Base-by-base conservation (phyloP, 768 basidiomycete species). In the Botryobasidium botryosum region DNA sequence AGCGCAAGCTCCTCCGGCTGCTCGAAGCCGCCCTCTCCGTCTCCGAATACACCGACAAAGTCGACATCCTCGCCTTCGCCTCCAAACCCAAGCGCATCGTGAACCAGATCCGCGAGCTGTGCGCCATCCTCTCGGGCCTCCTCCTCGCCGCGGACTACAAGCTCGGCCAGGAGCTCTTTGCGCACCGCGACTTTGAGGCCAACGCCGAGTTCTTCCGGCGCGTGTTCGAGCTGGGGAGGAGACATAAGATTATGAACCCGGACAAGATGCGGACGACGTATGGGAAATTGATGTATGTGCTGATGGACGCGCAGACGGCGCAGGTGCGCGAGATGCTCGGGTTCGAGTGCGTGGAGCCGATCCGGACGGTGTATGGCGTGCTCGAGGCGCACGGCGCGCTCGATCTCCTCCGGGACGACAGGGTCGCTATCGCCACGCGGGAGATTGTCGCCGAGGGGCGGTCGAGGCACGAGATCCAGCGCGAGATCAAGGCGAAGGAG, bases 221-320 rank as follows among this genome's bases (percentile, higher is more conserved):
- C 12, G 68, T 86, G 21, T 87, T 87, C 51, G 84, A 87, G 61
- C 69, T 87, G 20, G 83, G 85, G 20, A 35, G 49, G 21, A 41
- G 49, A 33, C 47, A 50, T 32, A 50, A 50, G 59, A 87, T 88
- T 55, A 85, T 82, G 81, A 88, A 87, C 53, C 85, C 85, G 0
- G 85, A 87, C 56, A 86, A 86, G 53, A 86, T 87, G 84, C 71
- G 85, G 21, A 76, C 79, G 24, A 87, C 81, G 6, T 88, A 88
- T 49, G 85, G 85, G 7, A 87, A 87, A 56, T 62, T 87, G 18
- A 52, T 52, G 37, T 52, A 52, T 38, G 20, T 50, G 32, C 56
- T 46, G 25, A 48, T 82, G 82, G 85, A 88, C 60, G 84, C 85
- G 51, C 85, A 87, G 67, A 69, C 70, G n/a, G 67, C 74, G 1